Evolutionary conservation across 179 eudicot species (phyloP).

Genomic region (Beta macrorhiza): DNA sequence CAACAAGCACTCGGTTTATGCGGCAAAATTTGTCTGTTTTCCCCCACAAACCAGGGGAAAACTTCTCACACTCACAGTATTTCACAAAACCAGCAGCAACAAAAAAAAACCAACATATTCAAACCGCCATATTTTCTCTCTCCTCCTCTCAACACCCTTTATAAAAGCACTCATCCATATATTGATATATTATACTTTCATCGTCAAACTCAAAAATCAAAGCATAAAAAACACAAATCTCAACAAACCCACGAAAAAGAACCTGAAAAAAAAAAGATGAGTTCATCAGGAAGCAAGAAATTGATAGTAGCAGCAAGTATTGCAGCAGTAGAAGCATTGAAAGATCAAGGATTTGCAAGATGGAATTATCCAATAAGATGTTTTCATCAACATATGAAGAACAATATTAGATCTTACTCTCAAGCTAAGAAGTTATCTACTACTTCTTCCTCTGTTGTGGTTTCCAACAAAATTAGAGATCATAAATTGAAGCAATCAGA

Average conservation of each 20-base stretch:
- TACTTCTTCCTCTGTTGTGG: background rate
- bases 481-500: constrained; percentile 6
- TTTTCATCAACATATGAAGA: constrained; percentile 23
- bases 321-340: constrained; percentile 26
- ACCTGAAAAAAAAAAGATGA: background rate
- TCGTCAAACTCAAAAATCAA: background rate
- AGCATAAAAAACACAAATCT: background rate
- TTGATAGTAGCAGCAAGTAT: constrained; percentile 31
- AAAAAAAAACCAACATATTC: too few species aligned
- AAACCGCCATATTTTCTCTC: too few species aligned
- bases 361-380: constrained; percentile 29
- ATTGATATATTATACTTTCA: background rate
- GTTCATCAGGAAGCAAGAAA: constrained; percentile 11
- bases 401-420: constrained; percentile 22
- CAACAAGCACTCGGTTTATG: too few species aligned
- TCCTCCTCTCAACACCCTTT: background rate
- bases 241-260: background rate
- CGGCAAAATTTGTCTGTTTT: too few species aligned
- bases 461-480: constrained; percentile 1
- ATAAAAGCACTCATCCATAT: background rate
- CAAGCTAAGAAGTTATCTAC: constrained; percentile 9
- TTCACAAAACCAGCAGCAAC: too few species aligned
- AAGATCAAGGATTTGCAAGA: constrained; percentile 32
- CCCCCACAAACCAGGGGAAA: too few species aligned
- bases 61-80: too few species aligned